Evolutionary conservation across 2,329 filamentous ascomycete species (phyloP).

Genomic region (Ascochyta viciae-villosae): DNA sequence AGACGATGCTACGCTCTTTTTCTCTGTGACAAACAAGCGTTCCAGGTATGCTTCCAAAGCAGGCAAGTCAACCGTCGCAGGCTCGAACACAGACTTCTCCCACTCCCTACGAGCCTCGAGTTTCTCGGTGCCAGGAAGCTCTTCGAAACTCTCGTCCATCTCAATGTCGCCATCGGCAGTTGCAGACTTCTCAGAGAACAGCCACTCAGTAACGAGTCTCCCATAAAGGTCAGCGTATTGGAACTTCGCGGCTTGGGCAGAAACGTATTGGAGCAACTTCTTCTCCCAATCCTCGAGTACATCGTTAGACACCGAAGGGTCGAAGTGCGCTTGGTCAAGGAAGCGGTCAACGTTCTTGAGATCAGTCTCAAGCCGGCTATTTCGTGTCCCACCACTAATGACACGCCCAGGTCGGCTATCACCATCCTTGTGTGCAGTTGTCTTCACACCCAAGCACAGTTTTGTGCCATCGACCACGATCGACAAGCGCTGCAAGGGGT

Average conservation of each 20-base stretch:
- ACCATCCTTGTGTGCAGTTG: constrained; percentile 14
- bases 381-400: constrained; percentile 26
- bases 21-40: constrained; percentile 28
- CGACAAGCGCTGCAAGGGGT: constrained; percentile 34
- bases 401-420: constrained; percentile 23
- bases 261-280: constrained; percentile 39
- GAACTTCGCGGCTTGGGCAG: constrained; percentile 46
- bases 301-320: constrained; percentile 45
- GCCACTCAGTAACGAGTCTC: constrained; percentile 47
- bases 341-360: constrained; percentile 46
- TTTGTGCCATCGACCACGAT: constrained; percentile 41
- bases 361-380: constrained; percentile 35
- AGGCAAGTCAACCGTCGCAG: constrained; percentile 29
- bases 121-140: constrained; percentile 40
- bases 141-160: constrained; percentile 41
- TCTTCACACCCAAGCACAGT: constrained; percentile 35
- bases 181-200: constrained; percentile 34
- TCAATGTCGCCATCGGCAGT: constrained; percentile 30
- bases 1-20: constrained; percentile 24
- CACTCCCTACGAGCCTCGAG: constrained; percentile 37
- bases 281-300: constrained; percentile 44
- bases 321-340: constrained; percentile 45
- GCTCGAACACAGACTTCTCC: constrained; percentile 44
- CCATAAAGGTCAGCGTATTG: constrained; percentile 47
- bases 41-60: constrained; percentile 35